Conservation (phyloP, 2,329 filamentous ascomycete genomes). For the Leptographium galeiforme region DNA sequence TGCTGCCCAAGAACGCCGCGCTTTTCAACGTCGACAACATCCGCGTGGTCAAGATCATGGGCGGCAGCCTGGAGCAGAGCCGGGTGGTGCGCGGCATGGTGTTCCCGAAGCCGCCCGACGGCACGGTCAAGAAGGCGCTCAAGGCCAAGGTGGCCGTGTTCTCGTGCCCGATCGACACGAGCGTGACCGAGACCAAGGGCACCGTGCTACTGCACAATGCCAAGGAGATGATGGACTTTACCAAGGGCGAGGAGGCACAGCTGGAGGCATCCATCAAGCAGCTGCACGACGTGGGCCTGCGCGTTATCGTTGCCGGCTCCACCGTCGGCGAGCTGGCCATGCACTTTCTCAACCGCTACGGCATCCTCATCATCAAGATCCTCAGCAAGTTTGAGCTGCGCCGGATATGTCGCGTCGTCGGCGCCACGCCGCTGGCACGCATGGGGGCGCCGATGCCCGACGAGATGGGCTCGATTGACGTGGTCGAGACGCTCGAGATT, state of each 20-base stretch:
- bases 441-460: conserved; percentile 98
- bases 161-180: conserved; percentile 89
- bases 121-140: conserved; percentile 74
- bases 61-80: conserved; percentile 86
- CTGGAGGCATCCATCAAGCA: conserved; percentile 89
- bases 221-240: conserved; percentile 98
- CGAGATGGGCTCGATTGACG: conserved; percentile 88
- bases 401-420: conserved; percentile 87
- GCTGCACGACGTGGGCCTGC: conserved; percentile 81
- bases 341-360: conserved; percentile 96
- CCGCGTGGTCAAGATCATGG: conserved; percentile 99
- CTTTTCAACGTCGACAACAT: conserved; percentile 99
- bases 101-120: conserved; percentile 90
- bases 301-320: conserved; percentile 82
- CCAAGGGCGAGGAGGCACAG: conserved; percentile 87
- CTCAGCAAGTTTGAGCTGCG: conserved; percentile 97
- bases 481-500: conserved; percentile 96
- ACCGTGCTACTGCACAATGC: conserved; percentile 94
- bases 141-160: conserved; percentile 96
- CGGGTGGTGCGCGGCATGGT: conserved; percentile 97
- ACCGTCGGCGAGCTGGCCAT: conserved; percentile 92
- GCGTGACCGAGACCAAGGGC: conserved; percentile 97
- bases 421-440: conserved; percentile 88
- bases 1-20: conserved; percentile 85
- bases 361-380: conserved; percentile 91